Evolutionary conservation across 2,329 filamentous ascomycete genomes (phyloP), one percentile per base, ranked within the genome.

Genomic region (Ilyonectria mors-panacis): DNA sequence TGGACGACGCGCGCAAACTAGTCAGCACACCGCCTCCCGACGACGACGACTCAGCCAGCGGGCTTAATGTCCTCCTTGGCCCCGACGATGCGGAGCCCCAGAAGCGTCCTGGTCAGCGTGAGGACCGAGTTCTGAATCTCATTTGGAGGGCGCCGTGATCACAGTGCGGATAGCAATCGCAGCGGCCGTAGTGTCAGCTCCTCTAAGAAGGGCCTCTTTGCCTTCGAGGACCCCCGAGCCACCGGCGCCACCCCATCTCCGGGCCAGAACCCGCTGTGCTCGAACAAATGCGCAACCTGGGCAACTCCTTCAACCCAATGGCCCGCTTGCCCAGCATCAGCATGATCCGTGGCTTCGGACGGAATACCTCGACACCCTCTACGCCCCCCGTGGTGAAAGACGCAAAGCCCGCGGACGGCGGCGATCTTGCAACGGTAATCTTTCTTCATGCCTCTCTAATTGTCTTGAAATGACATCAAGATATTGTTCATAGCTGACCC

Each of bases 1-100:
- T 99, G 0, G 96, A 97, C 74, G 96, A 99, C 76, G 96, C 95
- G 17, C 88, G 94, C 53, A 95, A 94, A 78, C 88, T 99, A 12
- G 93, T 99, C 69, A 93, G 90, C 75, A 93, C 92, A 1, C 90
- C 92, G 39, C 85, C 89, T 15, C 87, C 83, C 0, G 89, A 90
- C 3, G 89, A 92, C 42, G 88, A 91, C 42, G 88, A 89, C 63
- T 89, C 88, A 9, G 82, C 86, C n/a, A 88, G 87, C 74, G 90
- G 87, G 42, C 82, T 86, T 45, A 88, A 85, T 71, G 86, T 87
- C 2, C 76, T 86, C 8, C 86, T 80, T 78, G 87, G 69, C n/a
- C 73, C 73, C 4, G 80, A 83, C 10, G 81, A 84, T 33, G 62
- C 71, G 13, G 80, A 81, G 12, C 70, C 69, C 8, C 62, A 61